Base-by-base conservation (phyloP, 2,329 filamentous ascomycete species). In the Aspergillus terreus region DNA sequence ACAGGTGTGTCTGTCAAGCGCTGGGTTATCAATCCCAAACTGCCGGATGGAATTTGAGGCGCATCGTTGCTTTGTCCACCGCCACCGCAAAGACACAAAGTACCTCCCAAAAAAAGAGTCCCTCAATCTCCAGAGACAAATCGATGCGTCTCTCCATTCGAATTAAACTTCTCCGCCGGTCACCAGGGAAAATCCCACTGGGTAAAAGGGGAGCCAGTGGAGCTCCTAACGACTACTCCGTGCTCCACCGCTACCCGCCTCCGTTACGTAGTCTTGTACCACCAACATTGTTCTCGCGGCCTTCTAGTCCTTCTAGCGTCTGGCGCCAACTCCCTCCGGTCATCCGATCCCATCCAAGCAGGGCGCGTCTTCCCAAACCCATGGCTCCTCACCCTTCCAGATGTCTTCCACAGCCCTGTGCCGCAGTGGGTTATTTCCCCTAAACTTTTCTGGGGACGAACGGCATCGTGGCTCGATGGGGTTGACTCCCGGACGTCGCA, bases 271-370 rank as follows among this genome's bases (percentile, higher is more conserved):
- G 9, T 35, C 33, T 17, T 48, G 47, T 56, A 48, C 51, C 14
- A 53, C 58, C 52, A 48, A 32, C 51, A 55, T 55, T 57, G 53
- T 61, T 61, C 59, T 58, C 51, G 51, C 41, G 40, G 38, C 47
- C 50, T 57, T 57, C 55, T 55, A 57, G 48, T 56, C 50, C 44
- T 61, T 61, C 59, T 61, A 61, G 59, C 27, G 27, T 30, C 27
- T 30, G 27, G 27, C 27, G 27, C 27, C 27, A 30, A 30, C 27
- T 30, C 27, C 6, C 27, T 30, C 27, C 27, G 27, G 27, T 9
- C 27, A 7, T 30, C 27, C 27, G 7, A 30, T 30, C 10, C 27
- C 27, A 30, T 30, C 27, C 27, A 30, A 30, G 27, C 27, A 30
- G 7, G 27, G 7, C 27, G 10, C 27, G 27, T 30, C 27, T 38